Percentiles rank a stretch among this genome's conserved stretches.
Evolutionary conservation across 2,329 filamentous ascomycete genomes (phyloP).

Genomic region (Harringtonia aguacate): DNA sequence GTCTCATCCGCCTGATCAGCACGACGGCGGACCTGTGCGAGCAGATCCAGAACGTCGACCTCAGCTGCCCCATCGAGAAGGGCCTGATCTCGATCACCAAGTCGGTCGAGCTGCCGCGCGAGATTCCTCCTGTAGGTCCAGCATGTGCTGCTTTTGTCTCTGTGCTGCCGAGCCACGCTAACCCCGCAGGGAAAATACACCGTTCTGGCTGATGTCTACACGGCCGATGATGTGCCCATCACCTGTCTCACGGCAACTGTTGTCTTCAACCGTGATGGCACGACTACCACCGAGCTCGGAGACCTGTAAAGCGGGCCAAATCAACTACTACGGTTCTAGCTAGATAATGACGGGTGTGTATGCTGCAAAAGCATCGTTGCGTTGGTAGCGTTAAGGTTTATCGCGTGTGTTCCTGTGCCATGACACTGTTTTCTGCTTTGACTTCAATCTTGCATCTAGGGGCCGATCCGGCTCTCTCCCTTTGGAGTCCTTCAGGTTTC

Average conservation of each 20-base stretch:
- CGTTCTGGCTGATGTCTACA: constrained; percentile 78
- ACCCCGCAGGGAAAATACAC: constrained; percentile 68
- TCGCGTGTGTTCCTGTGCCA: neutral
- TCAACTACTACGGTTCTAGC: neutral
- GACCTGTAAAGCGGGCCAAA: constrained; percentile 1
- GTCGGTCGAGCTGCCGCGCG: constrained; percentile 69
- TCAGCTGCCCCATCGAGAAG: constrained; percentile 79
- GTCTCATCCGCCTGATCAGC: constrained; percentile 79
- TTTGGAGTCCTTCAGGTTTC: neutral
- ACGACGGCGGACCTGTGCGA: constrained; percentile 79
- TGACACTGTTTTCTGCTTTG: neutral
- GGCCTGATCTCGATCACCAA: constrained; percentile 67
- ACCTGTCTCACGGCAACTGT: constrained; percentile 78
- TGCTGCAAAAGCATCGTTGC: too few species aligned
- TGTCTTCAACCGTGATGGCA: constrained; percentile 37
- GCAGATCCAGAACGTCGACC: constrained; percentile 75
- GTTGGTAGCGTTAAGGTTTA: too few species aligned
- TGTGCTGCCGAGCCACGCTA: neutral
- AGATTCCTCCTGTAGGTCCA: constrained; percentile 75
- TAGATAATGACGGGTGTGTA: neutral
- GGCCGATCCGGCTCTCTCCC: neutral
- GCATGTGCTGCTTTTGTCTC: neutral
- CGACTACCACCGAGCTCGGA: constrained; percentile 2
- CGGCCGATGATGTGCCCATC: constrained; percentile 59
- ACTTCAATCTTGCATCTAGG: neutral